Base-by-base conservation (phyloP, 2,329 filamentous ascomycete genomes). In the Cordyceps tenuipes region DNA sequence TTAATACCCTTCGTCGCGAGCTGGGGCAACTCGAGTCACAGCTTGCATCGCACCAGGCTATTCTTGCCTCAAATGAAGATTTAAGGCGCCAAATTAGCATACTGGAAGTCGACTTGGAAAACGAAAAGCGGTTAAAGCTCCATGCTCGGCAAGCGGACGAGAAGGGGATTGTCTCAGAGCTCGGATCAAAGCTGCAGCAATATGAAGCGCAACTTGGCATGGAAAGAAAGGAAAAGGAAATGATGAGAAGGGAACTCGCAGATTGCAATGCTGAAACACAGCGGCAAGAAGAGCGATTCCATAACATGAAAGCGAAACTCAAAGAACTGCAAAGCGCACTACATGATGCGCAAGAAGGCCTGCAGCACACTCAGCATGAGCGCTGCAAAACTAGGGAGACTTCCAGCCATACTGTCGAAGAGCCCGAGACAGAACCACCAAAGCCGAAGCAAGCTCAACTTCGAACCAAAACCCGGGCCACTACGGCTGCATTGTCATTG, bases 91-190 rank as follows among this genome's bases (percentile, higher is more conserved):
- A 94, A 72, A 72, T 96, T 31, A 87, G 82, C 68, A 85, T 87
- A 1, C 73, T 92, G 2, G 89, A 96, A 71, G 85, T 90, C 48
- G 89, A 96, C 66, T 79, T 96, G 2, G 90, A 92, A 64, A 90
- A 89, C 65, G 90, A 94, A 70, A 93, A 73, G 62, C 68, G 70
- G 59, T 70, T 71, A 2, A 71, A 69, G 34, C 66, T 71, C 31
- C 68, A 68, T 15, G 65, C 68, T n/a, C 66, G 70, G 39, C 65
- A 68, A 26, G 68, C 67, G 46, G 67, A 66, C 21, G 64, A 70
- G 9, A 55, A 55, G 2, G 12, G 44, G 17, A 29, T 21, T 13
- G 41, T 43, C 21, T 69, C 80, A 69, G 70, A 82, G 48, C 65
- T 75, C 46, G 72, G 69, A 41, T 66, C 69, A 3, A 69, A 68